A percentile compares a stretch with the other conserved stretches of the same genome.
Conservation (phyloP, 2,329 filamentous ascomycete species). For the Penicillium sp. region DNA sequence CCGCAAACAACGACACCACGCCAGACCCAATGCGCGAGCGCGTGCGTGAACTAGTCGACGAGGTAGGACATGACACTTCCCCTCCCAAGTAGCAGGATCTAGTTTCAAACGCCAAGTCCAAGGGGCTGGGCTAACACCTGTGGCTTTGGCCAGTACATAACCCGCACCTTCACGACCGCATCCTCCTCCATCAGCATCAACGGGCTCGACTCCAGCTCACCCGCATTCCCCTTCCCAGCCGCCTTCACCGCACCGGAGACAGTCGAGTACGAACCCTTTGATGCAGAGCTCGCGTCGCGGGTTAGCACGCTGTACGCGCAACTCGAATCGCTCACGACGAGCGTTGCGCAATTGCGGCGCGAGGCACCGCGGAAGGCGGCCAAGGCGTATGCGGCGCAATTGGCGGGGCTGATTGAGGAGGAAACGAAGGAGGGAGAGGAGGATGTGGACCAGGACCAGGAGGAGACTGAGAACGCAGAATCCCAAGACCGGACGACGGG, state of each 20-base stretch:
- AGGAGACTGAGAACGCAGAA: slow-evolving; percentile 6
- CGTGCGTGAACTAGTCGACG: slow-evolving; percentile 44
- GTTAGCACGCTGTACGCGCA: slow-evolving; percentile 50
- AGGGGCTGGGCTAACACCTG: neutral
- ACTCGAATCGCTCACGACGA: slow-evolving; percentile 50
- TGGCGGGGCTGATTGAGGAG: slow-evolving; percentile 37
- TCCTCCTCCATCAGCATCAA: slow-evolving; percentile 51
- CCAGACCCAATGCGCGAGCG: slow-evolving; percentile 48
- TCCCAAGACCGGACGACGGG: slow-evolving; percentile 4
- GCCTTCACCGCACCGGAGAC: slow-evolving; percentile 43
- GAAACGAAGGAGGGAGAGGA: slow-evolving; percentile 51
- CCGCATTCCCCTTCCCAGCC: slow-evolving; percentile 34
- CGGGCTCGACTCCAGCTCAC: slow-evolving; percentile 44
- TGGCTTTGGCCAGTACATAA: slow-evolving; percentile 42
- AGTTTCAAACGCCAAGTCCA: neutral
- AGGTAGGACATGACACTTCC: slow-evolving; percentile 27
- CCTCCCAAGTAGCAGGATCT: neutral
- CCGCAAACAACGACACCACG: slow-evolving; percentile 40
- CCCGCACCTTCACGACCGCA: slow-evolving; percentile 46
- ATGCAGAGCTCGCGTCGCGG: slow-evolving; percentile 44
- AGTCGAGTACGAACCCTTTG: slow-evolving; percentile 51
- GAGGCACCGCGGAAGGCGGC: slow-evolving; percentile 48
- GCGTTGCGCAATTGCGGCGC: slow-evolving; percentile 48
- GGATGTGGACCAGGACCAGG: slow-evolving; percentile 43
- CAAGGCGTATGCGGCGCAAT: slow-evolving; percentile 37